Percentiles rank a stretch among this genome's conserved stretches.
Evolutionary conservation across 2,329 filamentous ascomycete genomes (phyloP).

Genomic region (Conoideocrella luteorostrata): DNA sequence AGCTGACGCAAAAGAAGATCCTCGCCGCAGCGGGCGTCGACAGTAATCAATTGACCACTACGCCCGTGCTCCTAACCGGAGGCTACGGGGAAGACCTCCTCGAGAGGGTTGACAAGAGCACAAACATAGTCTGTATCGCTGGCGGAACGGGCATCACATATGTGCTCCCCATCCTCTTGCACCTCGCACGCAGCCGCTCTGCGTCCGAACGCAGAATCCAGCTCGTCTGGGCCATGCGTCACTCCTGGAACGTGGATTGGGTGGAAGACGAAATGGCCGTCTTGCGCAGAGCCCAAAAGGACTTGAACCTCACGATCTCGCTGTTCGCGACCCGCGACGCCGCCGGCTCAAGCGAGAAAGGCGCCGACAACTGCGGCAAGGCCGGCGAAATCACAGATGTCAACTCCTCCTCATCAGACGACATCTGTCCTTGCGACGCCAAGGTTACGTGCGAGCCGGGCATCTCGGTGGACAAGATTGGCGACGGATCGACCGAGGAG

Average conservation of each 20-base stretch:
- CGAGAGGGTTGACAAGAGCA: slow-evolving; percentile 32
- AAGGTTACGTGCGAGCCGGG: slow-evolving; percentile 8
- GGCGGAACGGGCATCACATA: slow-evolving; percentile 35
- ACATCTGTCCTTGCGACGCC: slow-evolving; percentile 19
- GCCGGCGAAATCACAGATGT: slow-evolving; percentile 13
- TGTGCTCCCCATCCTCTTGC: slow-evolving; percentile 30
- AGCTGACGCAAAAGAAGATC: slow-evolving; percentile 34
- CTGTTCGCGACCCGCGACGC: slow-evolving; percentile 54
- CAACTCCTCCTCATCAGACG: slow-evolving; percentile 20
- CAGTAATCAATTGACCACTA: slow-evolving; percentile 28
- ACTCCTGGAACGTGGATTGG: slow-evolving; percentile 50
- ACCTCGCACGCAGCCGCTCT: slow-evolving; percentile 33
- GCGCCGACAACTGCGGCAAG: slow-evolving; percentile 7
- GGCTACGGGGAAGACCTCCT: slow-evolving; percentile 53
- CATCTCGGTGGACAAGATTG: slow-evolving; percentile 23
- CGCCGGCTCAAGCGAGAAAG: slow-evolving; percentile 13
- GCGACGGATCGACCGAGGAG: slow-evolving; percentile 21
- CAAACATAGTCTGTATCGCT: slow-evolving; percentile 33
- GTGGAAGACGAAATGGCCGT: slow-evolving; percentile 48
- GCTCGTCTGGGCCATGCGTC: slow-evolving; percentile 60
- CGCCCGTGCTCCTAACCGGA: slow-evolving; percentile 54
- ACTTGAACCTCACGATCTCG: slow-evolving; percentile 42
- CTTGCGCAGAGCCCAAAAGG: slow-evolving; percentile 31
- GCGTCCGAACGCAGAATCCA: slow-evolving; percentile 43
- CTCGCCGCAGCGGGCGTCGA: slow-evolving; percentile 15